These are phyloP conservation scores for Fusarium dimerum DNA, from an alignment of 2,329 filamentous ascomycete species.

Conservation along the genomic window DNA sequence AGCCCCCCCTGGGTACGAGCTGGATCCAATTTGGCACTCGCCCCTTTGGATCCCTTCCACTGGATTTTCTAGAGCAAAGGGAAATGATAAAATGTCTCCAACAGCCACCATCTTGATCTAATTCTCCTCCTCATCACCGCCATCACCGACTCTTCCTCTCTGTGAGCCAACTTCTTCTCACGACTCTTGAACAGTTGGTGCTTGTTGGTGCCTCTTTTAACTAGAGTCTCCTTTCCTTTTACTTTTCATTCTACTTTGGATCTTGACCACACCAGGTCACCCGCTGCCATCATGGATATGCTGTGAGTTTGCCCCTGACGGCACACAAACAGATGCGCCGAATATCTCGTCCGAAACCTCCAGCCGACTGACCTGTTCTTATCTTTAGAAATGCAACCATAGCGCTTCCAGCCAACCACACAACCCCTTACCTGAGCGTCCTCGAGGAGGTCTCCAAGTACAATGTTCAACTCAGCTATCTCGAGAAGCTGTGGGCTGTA, in stretches of 20 bases:
- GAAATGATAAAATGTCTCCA: slow-evolving; percentile 36
- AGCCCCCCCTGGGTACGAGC: slow-evolving; percentile 10
- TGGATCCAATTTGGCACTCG: slow-evolving; percentile 13
- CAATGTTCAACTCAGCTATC: slow-evolving; percentile 84
- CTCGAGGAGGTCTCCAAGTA: slow-evolving; percentile 66
- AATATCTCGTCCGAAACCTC: slow-evolving; percentile 4
- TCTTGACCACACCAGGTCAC: slow-evolving; percentile 10
- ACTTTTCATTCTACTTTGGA: slow-evolving; percentile 1
- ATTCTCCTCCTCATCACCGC: slow-evolving; percentile 25
- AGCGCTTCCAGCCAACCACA: slow-evolving; percentile 46
- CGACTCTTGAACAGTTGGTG: slow-evolving; percentile 24
- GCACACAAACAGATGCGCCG: slow-evolving; percentile 5
- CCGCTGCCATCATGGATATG: slow-evolving; percentile 24
- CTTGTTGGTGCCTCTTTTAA: slow-evolving; percentile 16
- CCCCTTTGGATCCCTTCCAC: slow-evolving; percentile 16
- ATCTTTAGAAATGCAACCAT: slow-evolving; percentile 51
- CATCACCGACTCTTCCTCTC: slow-evolving; percentile 21
- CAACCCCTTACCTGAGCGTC: slow-evolving; percentile 56
- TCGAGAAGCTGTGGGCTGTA: slow-evolving; percentile 87
- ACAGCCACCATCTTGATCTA: slow-evolving; percentile 20
- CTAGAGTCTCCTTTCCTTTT: slow-evolving; percentile 5
- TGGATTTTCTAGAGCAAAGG: slow-evolving; percentile 20
- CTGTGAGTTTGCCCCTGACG: slow-evolving; percentile 28
- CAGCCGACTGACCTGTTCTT: slow-evolving; percentile 15
- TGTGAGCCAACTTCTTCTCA: slow-evolving; percentile 19